Conservation (phyloP, 192 early-diverging fungal species). For the Backusella psychrophila region DNA sequence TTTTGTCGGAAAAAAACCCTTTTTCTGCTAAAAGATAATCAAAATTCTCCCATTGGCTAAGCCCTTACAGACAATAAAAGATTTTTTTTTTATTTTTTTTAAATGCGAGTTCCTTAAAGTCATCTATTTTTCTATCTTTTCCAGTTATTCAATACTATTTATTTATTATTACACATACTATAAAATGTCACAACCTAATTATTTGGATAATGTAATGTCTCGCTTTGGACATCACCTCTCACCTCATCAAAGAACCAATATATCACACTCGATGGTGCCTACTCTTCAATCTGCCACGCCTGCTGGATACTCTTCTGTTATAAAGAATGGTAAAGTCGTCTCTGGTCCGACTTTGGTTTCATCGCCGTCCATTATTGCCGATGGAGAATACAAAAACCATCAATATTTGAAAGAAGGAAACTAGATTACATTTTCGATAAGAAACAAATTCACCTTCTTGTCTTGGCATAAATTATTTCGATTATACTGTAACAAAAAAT, state of each 20-base stretch:
- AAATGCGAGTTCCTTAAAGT: background rate
- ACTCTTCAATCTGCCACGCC: constrained; percentile 10
- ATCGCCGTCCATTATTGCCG: background rate
- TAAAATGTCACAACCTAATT: constrained; percentile 9
- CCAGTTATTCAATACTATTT: background rate
- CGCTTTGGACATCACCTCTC: constrained; percentile 23
- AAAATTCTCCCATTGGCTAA: background rate
- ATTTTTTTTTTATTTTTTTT: background rate
- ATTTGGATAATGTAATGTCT: constrained; percentile 21
- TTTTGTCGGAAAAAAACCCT: background rate
- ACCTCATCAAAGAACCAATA: constrained; percentile 5
- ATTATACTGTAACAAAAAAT: background rate
- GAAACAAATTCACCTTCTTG: background rate
- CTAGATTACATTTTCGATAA: background rate
- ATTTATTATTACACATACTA: background rate
- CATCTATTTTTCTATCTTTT: background rate
- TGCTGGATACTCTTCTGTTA: background rate
- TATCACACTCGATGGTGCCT: constrained; percentile 13
- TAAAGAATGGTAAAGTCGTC: background rate
- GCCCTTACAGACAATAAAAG: background rate
- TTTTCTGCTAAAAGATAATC: background rate
- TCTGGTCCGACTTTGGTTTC: background rate
- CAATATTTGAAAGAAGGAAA: background rate
- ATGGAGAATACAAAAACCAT: background rate
- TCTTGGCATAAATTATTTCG: background rate